Conservation (phyloP, 2,329 filamentous ascomycete species). For the Drechslerella dactyloides region DNA sequence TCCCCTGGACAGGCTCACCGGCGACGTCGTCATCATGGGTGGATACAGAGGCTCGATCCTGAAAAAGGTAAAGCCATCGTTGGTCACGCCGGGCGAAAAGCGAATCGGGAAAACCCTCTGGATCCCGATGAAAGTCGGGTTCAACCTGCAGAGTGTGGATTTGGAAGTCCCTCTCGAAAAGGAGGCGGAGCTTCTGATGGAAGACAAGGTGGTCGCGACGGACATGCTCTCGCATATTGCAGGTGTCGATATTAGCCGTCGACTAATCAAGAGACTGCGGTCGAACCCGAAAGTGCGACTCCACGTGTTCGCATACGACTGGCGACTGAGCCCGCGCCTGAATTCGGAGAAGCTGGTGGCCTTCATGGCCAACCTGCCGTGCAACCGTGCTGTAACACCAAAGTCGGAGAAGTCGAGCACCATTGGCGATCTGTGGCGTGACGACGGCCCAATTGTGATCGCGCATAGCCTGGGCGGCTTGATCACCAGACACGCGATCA, state of each 20-base stretch:
- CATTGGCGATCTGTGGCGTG: constrained; percentile 56
- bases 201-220: constrained; percentile 79
- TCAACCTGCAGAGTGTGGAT: constrained; percentile 90
- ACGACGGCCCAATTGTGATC: constrained; percentile 74
- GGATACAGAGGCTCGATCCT: constrained; percentile 91
- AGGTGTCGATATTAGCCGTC: constrained; percentile 84
- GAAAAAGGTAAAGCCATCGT: constrained; percentile 63
- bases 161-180: constrained; percentile 81
- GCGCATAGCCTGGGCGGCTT: constrained; percentile 87
- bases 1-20: constrained; percentile 73
- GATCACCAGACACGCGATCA: constrained; percentile 86
- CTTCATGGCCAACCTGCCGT: constrained; percentile 76
- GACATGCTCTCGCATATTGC: constrained; percentile 93
- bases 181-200: constrained; percentile 83
- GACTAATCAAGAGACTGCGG: constrained; percentile 77
- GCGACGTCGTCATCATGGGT: constrained; percentile 86
- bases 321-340: constrained; percentile 81
- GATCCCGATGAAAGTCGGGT: constrained; percentile 90
- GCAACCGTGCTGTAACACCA: constrained; percentile 68
- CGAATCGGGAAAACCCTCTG: constrained; percentile 69
- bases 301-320: constrained; percentile 94
- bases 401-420: constrained; percentile 58
- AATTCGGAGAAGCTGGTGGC: constrained; percentile 73
- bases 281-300: constrained; percentile 76
- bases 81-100: constrained; percentile 76